Base-by-base conservation (phyloP, 257 asterid species). In the Capsicum baccatum region DNA sequence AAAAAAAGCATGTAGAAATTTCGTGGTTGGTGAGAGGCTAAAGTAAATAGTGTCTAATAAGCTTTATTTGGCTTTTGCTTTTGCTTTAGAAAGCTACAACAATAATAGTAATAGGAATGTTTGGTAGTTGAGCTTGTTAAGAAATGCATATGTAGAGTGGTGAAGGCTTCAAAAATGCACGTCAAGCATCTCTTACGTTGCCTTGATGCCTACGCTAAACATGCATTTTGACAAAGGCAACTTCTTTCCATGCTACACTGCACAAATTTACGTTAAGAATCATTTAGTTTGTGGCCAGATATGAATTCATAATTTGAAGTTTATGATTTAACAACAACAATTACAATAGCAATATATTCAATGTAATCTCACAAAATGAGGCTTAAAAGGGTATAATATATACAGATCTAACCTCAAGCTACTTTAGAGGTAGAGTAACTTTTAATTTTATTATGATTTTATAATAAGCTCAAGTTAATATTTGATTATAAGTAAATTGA, bases 91-190 rank as follows among this genome's bases (percentile, higher is more conserved):
- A 69, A 69, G 78, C 8, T 69, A 69, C 15, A 69, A 42, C 33
- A 69, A 69, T 69, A 8, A 66, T 66, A 33, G 73, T 69, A 16
- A 66, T 66, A 33, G 73, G 47, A 66, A 35, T 33, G 54, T 68
- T 55, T 6, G 19, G 19, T 56, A 56, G 19, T 56, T 69, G 35
- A 39, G 33, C 21, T 8, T 15, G 55, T 42, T 16, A 69, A 69
- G 79, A 69, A 69, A 69, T 69, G 55, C 15, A 39, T 69, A 69
- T 69, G 39, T 26, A 26, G 79, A 69, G 55, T 16, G 15, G 76
- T 68, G 52, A 68, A 67, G 76, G 76, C 52, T 68, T 15, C 55
- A 8, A 14, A 39, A 39, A 69, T 69, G 78, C 78, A 69, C 78
- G 78, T 39, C 78, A 69, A 69, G 78, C 78, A 69, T 69, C 78